phyloP scores from a whole-genome alignment of 306 rosid species.

The Malus sylvestris region DNA sequence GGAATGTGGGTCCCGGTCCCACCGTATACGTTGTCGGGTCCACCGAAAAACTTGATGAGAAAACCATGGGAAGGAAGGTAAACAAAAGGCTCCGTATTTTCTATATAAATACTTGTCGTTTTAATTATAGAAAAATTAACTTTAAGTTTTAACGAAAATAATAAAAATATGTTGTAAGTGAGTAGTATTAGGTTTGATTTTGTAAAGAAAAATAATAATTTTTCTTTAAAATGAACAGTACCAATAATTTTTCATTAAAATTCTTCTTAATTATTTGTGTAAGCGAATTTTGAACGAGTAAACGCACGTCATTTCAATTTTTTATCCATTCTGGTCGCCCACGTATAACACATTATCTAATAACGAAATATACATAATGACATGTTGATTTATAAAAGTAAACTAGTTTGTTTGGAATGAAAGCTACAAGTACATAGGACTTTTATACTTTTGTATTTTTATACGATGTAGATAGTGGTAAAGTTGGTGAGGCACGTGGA shows the following conservation, averaged over 20 bases:
- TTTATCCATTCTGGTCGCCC: not conserved
- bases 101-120: too few species aligned
- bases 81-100: too few species aligned
- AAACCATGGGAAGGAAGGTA: not conserved
- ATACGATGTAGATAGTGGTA: not conserved
- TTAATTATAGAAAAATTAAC: too few species aligned
- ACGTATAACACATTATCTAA: not conserved
- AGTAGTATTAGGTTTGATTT: rapidly evolving
- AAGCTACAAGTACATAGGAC: not conserved
- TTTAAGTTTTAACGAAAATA: too few species aligned
- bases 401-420: not conserved
- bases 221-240: too few species aligned
- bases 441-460: not conserved
- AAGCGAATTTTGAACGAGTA: too few species aligned
- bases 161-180: too few species aligned
- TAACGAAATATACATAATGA: not conserved
- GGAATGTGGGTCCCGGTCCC: constrained; percentile 42
- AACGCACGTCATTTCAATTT: rapidly evolving
- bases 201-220: rapidly evolving
- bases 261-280: too few species aligned
- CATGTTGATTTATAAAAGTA: not conserved
- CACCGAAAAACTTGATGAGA: not conserved
- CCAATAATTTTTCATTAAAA: too few species aligned
- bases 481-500: not conserved
- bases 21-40: constrained; percentile 14